Evolutionary conservation across 352 stramenopile genomes (phyloP).

Genomic region (Globisporangium alternatum): DNA sequence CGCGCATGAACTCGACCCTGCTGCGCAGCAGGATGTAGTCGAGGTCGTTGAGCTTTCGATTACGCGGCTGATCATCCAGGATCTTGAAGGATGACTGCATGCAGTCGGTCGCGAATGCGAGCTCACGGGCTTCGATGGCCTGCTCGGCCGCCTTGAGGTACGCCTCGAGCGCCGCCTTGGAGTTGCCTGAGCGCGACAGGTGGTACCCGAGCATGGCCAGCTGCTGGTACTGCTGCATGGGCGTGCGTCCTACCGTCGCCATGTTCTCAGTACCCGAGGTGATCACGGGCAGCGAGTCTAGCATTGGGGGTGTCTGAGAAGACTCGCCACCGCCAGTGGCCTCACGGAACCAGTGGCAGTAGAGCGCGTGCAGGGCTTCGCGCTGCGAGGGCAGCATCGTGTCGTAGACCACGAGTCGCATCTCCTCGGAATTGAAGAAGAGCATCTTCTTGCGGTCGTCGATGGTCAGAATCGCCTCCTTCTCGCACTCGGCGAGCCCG

Average conservation of each 20-base stretch:
- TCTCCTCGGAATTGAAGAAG: constrained; percentile 69
- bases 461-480: constrained; percentile 46
- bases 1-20: constrained; percentile 74
- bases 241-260: not conserved
- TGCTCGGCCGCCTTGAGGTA: constrained; percentile 62
- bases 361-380: constrained; percentile 58
- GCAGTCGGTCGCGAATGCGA: constrained; percentile 68
- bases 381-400: constrained; percentile 65
- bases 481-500: constrained; percentile 16
- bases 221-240: constrained; percentile 36
- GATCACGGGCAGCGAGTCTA: not conserved
- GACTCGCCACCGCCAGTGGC: constrained; percentile 1
- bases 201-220: constrained; percentile 68
- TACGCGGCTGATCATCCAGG: constrained; percentile 39
- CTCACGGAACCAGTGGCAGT: constrained; percentile 54
- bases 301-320: not conserved
- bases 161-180: constrained; percentile 50
- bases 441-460: constrained; percentile 53
- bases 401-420: constrained; percentile 60
- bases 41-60: constrained; percentile 47
- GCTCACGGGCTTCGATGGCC: constrained; percentile 50
- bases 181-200: constrained; percentile 49
- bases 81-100: constrained; percentile 76
- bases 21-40: constrained; percentile 58
- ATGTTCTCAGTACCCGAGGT: constrained; percentile 8